Conservation (phyloP, 148 eudicot genomes). For the Simmondsia chinensis region DNA sequence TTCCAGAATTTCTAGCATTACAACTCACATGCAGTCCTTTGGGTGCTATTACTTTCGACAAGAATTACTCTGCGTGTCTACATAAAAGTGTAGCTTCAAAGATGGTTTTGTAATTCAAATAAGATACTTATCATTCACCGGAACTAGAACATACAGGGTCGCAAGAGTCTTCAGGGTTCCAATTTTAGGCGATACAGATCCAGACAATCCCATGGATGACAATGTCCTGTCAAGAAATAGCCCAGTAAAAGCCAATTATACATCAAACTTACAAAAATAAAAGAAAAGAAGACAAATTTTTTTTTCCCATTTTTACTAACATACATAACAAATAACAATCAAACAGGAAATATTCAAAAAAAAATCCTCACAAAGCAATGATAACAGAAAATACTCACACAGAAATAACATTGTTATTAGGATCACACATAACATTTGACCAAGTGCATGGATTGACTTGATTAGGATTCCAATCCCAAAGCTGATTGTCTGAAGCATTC, state of each 20-base stretch:
- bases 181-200: conserved; percentile 51
- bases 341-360: too few relatives aligned
- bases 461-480: conserved; percentile 63
- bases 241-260: conserved; percentile 4
- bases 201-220: conserved; percentile 75
- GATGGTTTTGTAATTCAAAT: too few relatives aligned
- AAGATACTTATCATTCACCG: not conserved
- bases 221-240: conserved; percentile 45
- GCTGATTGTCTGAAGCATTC: conserved; percentile 62
- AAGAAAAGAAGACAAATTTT: too few relatives aligned
- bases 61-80: too few relatives aligned
- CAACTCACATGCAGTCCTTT: too few relatives aligned
- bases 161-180: conserved; percentile 43
- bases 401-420: conserved; percentile 32
- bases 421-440: conserved; percentile 73
- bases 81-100: too few relatives aligned
- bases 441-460: conserved; percentile 90
- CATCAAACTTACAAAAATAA: too few relatives aligned
- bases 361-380: too few relatives aligned
- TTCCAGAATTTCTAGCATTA: too few relatives aligned
- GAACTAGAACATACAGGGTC: conserved; percentile 57
- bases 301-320: too few relatives aligned
- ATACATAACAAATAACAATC: too few relatives aligned
- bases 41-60: too few relatives aligned
- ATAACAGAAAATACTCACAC: conserved; percentile 67